phyloP scores from a whole-genome alignment of 208 protist species.

The Trypanosoma cruzi region DNA sequence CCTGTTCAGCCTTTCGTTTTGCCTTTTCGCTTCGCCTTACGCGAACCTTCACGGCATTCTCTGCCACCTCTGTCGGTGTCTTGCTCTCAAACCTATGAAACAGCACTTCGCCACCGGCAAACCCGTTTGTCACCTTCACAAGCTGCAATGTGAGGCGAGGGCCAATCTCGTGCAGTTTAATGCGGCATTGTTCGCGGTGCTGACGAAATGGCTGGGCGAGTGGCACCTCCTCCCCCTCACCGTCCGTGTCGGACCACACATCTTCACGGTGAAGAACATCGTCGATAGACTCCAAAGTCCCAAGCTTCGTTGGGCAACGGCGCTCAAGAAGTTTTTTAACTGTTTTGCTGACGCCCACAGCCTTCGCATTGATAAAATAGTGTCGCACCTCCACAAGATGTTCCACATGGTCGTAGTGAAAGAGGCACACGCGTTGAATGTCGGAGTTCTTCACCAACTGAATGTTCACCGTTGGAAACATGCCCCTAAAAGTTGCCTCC shows the following conservation, averaged over 20 bases:
- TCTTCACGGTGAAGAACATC: conserved; percentile 84
- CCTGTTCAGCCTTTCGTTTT: conserved; percentile 75
- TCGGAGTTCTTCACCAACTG: conserved; percentile 78
- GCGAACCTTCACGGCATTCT: conserved; percentile 74
- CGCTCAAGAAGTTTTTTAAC: conserved; percentile 91
- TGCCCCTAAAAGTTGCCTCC: conserved; percentile 83
- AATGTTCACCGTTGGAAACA: conserved; percentile 86
- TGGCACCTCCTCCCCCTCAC: conserved; percentile 91
- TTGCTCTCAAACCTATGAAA: conserved; percentile 77
- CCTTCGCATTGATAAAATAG: conserved; percentile 85
- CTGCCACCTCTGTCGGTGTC: conserved; percentile 60
- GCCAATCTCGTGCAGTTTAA: conserved; percentile 92
- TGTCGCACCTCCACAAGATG: conserved; percentile 90
- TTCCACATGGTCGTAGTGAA: conserved; percentile 90
- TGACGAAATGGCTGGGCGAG: conserved; percentile 87
- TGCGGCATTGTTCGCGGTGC: conserved; percentile 87
- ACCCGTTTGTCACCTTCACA: conserved; percentile 90
- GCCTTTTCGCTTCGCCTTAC: conserved; percentile 65
- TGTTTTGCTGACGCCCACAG: conserved; percentile 76
- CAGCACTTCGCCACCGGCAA: conserved; percentile 85
- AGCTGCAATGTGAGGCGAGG: conserved; percentile 91
- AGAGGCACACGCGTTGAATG: conserved; percentile 85
- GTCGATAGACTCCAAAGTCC: conserved; percentile 76
- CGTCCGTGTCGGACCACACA: conserved; percentile 90
- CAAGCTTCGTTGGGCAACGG: conserved; percentile 80